Evolutionary conservation across 495 filamentous ascomycete genomes (phyloP).

Genomic region (Xylaria nigripes): DNA sequence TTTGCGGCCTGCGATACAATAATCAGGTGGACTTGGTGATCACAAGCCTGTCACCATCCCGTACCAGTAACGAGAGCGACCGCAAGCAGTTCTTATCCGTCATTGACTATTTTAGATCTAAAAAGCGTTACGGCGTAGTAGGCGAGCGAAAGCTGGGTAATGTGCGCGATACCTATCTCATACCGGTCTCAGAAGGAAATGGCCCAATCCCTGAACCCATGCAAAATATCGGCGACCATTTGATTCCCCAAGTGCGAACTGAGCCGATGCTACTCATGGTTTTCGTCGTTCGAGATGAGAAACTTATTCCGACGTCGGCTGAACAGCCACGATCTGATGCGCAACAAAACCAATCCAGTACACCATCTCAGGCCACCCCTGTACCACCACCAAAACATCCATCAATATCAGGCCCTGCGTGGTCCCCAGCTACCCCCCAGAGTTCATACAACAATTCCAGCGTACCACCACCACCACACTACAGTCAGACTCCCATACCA

Average conservation of each 20-base stretch:
- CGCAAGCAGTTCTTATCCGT: conserved; percentile 57
- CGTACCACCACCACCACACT: conserved; percentile 22
- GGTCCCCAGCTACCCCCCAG: conserved; percentile 43
- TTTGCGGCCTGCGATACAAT: conserved; percentile 71
- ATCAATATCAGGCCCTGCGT: conserved; percentile 39
- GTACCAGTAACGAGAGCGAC: conserved; percentile 31
- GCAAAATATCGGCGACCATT: conserved; percentile 64
- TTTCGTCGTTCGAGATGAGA: conserved; percentile 59
- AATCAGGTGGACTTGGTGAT: conserved; percentile 64
- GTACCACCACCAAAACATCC: conserved; percentile 31
- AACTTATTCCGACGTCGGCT: conserved; percentile 28
- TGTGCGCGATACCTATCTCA: conserved; percentile 70
- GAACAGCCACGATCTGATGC: conserved; percentile 38
- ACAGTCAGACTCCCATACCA: conserved; percentile 28
- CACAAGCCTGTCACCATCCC: conserved; percentile 52
- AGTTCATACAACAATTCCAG: conserved; percentile 26
- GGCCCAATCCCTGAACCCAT: conserved; percentile 59
- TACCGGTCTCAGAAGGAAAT: conserved; percentile 60
- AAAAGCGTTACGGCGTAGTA: conserved; percentile 74
- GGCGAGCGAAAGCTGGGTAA: conserved; percentile 59
- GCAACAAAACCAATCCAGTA: conserved; percentile 11
- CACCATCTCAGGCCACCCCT: conserved; percentile 19
- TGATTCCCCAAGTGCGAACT: conserved; percentile 54
- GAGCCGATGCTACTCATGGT: conserved; percentile 68
- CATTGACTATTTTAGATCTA: conserved; percentile 69